Conservation (phyloP, 257 asterid species). For the Penstemon davidsonii region DNA sequence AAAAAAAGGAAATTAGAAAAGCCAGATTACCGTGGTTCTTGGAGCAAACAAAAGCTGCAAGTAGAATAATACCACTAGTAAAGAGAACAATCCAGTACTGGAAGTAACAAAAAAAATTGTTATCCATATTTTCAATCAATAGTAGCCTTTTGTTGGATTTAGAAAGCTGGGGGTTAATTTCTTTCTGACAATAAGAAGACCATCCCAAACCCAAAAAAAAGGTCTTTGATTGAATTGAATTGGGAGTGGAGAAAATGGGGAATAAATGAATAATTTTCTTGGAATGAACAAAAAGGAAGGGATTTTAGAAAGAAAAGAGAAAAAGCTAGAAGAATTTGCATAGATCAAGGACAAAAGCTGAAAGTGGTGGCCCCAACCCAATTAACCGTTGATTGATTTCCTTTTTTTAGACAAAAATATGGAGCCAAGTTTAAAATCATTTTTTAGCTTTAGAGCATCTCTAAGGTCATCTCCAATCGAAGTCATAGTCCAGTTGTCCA, state of each 20-base stretch:
- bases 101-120: conserved; percentile 27
- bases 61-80: conserved; percentile 33
- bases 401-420: no score
- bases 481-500: no score
- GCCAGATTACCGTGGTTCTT: conserved; percentile 47
- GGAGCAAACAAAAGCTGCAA: conserved; percentile 44
- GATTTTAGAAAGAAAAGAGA: conserved; percentile 15
- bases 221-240: conserved; percentile 21
- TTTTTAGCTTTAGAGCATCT: no score
- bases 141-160: conserved; percentile 7
- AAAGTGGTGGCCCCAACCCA: conserved; percentile 52
- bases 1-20: neutral
- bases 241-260: conserved; percentile 23
- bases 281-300: conserved; percentile 29
- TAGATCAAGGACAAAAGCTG: conserved; percentile 43
- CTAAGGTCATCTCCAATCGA: no score
- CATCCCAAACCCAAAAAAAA: conserved; percentile 27
- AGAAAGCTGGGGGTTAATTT: conserved; percentile 24
- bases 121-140: conserved; percentile 33
- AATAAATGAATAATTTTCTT: conserved; percentile 13
- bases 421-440: no score
- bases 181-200: conserved; percentile 11
- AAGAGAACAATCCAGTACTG: conserved; percentile 30
- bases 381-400: conserved; percentile 13
- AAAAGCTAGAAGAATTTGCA: conserved; percentile 33